Base-by-base conservation (phyloP, 2,329 filamentous ascomycete genomes). In the Paecilomyces formosus region DNA sequence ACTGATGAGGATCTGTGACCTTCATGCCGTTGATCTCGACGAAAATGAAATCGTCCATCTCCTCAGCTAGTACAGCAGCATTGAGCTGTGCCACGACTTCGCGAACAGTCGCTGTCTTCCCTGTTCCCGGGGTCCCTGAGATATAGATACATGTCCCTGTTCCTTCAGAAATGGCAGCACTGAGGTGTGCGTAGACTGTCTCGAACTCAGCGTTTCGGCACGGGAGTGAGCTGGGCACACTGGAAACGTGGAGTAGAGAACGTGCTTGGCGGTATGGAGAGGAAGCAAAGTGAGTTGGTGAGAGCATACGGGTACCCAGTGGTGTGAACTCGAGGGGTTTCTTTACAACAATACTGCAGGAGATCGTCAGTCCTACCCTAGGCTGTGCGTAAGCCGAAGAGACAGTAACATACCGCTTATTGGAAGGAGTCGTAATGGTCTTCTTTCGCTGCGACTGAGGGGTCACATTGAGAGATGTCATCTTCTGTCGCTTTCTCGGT, bases 21-120 rank as follows among this genome's bases (percentile, higher is more conserved):
- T 99, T 99, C 94, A 99, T 97, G 65, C 94, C 95, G 74, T 99
- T 99, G 77, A 99, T 97, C 74, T 99, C 94, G 62, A 99, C 92
- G 66, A 99, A 99, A 60, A 97, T 96, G 74, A 99, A 99, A 71
- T 97, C 93, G 68, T 99, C 94, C 50, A 99, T 82, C 74, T 97
- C 93, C 68, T 99, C 94, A 7, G 88, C 86, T 54, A 85, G 82
- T 1, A 97, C 94, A 0, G 91, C 87, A n/a, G 88, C 85, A 65
- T 97, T 93, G 8, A 99, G 82, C 61, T 92, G 88, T 4, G 89
- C 86, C 15, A 99, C 89, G 1, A 97, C 94, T 74, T 99, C 94
- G 54, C 94, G 88, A 9, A 99, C 94, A 0, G 95, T 99, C 12
- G 94, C 94, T 1, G 94, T 99, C 74, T 99, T 99, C 30, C 94